phyloP scores from a whole-genome alignment of 257 asterid species.

The Rubia yunnanensis region DNA sequence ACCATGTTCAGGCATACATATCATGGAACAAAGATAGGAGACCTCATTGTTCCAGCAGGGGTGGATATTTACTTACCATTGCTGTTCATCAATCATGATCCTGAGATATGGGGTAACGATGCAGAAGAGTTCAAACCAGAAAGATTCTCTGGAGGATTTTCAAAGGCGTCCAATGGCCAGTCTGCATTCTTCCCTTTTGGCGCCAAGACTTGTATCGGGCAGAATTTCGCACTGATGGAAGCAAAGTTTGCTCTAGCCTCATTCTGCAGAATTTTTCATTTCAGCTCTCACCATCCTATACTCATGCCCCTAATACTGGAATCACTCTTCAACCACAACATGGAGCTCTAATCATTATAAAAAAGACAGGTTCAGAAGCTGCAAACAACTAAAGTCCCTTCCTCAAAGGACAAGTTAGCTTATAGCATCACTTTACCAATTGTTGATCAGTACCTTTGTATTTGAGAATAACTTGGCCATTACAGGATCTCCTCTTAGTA shows the following conservation, averaged over 20 bases:
- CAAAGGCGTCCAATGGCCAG: conserved; percentile 37
- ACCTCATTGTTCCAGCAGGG: conserved; percentile 31
- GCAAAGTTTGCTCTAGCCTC: conserved; percentile 41
- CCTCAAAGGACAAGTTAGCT: background rate
- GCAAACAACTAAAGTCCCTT: background rate
- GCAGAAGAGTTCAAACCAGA: conserved; percentile 44
- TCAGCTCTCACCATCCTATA: conserved; percentile 40
- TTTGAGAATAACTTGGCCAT: background rate
- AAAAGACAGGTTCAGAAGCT: conserved; percentile 8
- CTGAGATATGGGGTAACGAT: conserved; percentile 52
- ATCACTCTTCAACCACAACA: conserved; percentile 54
- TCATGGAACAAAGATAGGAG: conserved; percentile 32
- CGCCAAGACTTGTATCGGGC: conserved; percentile 48
- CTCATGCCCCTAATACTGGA: conserved; percentile 46
- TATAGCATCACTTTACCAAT: too few relatives aligned
- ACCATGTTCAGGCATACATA: conserved; percentile 27
- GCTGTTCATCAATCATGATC: conserved; percentile 33
- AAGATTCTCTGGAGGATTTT: conserved; percentile 38
- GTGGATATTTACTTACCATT: conserved; percentile 33
- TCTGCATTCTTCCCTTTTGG: conserved; percentile 49
- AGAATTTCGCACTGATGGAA: conserved; percentile 35
- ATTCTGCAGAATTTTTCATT: conserved; percentile 36
- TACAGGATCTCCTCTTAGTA: background rate
- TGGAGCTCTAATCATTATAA: conserved; percentile 35
- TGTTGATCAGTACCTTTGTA: background rate